Base-by-base conservation (phyloP, 345 rosid species). In the Diplotaxis tenuifolia region DNA sequence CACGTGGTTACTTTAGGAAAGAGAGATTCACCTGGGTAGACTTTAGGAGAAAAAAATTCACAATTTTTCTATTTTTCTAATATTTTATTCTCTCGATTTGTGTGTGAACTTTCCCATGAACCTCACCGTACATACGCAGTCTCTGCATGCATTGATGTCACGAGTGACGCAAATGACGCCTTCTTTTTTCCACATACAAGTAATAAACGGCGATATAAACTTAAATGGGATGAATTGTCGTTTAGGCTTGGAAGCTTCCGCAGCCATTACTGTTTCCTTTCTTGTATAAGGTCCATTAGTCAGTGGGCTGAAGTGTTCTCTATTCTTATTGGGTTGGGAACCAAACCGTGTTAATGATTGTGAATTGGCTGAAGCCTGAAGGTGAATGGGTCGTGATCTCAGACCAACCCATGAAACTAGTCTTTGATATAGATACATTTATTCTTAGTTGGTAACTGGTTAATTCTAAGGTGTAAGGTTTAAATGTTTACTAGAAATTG, bases 141-240 rank as follows among this genome's bases (percentile, higher is more conserved):
- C n/a, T n/a, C 71, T 62, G 79, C 75, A 76, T 76, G 75, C 21
- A 38, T 0, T 60, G 63, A 71, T 66, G 72, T 77, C 73, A 77
- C 52, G 77, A 38, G 19, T 78, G 81, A 78, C 66, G 73, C 4
- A 29, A 27, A 14, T 1, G 58, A 20, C 76, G 75, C 70, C 70
- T 75, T 75, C 70, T 62, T 75, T 76, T 76, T 18, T 27, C 68
- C 62, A 65, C 68, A 49, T 50, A 64, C 40, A 16, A 64, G 3
- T 21, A 6, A n/a, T 55, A 20, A 22, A 14, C 15, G 27, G 38
- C 12, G 38, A 27, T 52, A 50, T n/a, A n/a, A 27, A 28, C 66
- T 11, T 16, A 47, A n/a, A n/a, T 20, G 28, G 4, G 1, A 9
- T 27, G 6, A 60, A 31, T 15, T 60, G 68, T 14, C 54, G 38